Conservation (phyloP, 257 asterid genomes). For the Solanum neorickii region DNA sequence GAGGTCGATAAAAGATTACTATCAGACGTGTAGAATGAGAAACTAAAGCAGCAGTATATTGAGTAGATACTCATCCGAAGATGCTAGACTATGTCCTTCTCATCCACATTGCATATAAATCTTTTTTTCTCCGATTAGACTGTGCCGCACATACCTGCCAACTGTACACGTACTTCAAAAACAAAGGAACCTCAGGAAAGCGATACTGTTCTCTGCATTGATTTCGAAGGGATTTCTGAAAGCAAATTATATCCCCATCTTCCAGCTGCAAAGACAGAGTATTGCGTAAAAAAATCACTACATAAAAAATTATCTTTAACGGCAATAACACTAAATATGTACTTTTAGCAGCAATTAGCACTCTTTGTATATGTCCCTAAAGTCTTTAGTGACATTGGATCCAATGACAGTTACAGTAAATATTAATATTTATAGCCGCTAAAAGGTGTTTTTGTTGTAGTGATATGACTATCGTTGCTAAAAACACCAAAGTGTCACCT, state of each 20-base stretch:
- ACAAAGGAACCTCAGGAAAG: background rate
- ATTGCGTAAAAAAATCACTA: background rate
- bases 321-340: no score
- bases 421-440: no score
- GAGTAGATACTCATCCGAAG: slow-evolving; percentile 36
- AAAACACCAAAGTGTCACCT: background rate
- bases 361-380: no score
- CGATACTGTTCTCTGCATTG: background rate
- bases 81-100: slow-evolving; percentile 24
- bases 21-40: slow-evolving; percentile 8
- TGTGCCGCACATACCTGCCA: background rate
- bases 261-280: background rate
- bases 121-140: background rate
- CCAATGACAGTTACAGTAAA: no score
- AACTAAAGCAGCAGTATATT: background rate
- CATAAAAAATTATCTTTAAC: no score
- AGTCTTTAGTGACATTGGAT: no score
- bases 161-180: background rate
- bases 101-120: background rate
- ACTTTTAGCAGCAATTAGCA: no score
- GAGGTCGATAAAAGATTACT: background rate
- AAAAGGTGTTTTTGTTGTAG: no score
- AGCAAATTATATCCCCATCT: background rate
- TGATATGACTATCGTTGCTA: background rate
- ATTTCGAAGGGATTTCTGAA: background rate